These are phyloP conservation scores for Penicillium fimorum DNA, from an alignment of 495 filamentous ascomycete genomes.

Conservation along the genomic window DNA sequence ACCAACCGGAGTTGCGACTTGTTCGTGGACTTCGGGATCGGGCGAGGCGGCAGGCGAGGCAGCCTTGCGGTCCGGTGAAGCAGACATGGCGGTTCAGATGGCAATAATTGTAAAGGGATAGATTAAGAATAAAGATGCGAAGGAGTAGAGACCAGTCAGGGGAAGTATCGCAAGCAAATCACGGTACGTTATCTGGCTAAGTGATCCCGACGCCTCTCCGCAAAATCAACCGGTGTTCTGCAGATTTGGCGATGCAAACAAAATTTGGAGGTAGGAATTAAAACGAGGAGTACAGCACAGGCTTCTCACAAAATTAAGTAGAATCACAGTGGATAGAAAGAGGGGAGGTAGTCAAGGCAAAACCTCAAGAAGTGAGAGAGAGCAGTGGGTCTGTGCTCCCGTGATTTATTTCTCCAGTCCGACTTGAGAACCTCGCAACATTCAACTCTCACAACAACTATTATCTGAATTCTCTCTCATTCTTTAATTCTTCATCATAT, in stretches of 20 bases:
- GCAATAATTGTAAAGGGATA: background rate
- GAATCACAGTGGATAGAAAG: constrained; percentile 10
- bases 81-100: constrained; percentile 35
- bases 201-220: constrained; percentile 16
- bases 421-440: constrained; percentile 1
- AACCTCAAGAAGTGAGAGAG: constrained; percentile 21
- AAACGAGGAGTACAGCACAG: background rate
- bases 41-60: constrained; percentile 25
- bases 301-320: background rate
- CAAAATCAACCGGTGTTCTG: background rate
- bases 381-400: constrained; percentile 34
- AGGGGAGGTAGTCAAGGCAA: constrained; percentile 15
- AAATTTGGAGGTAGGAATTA: background rate
- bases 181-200: constrained; percentile 17
- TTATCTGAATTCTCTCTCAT: constrained; percentile 4
- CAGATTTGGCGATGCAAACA: background rate
- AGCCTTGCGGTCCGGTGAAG: constrained; percentile 36
- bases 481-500: constrained; percentile 1
- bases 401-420: constrained; percentile 30
- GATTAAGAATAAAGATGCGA: background rate
- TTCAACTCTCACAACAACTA: background rate
- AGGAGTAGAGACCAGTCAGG: constrained; percentile 1
- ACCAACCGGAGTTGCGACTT: constrained; percentile 23
- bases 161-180: constrained; percentile 11
- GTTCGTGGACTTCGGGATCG: constrained; percentile 24